Percentiles rank a stretch among this genome's conserved stretches.
Evolutionary conservation across 306 rosid genomes (phyloP).

Genomic region (Prinsepia uniflora): DNA sequence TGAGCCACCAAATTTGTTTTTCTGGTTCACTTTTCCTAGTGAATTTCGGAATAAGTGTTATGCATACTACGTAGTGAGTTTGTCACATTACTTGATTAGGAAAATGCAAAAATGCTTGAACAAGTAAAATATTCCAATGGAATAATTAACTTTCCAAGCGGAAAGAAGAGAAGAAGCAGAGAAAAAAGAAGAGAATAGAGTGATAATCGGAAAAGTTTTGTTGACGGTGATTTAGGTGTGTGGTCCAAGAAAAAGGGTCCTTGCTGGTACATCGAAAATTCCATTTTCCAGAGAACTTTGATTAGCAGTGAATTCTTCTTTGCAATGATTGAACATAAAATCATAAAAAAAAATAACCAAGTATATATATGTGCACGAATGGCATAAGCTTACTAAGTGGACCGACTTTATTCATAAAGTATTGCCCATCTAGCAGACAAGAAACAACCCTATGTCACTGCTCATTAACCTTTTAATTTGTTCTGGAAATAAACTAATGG

Average conservation of each 20-base stretch:
- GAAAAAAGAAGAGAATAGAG: neutral
- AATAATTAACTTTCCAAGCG: conserved; percentile 21
- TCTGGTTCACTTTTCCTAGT: no score
- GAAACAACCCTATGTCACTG: conserved; percentile 23
- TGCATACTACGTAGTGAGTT: no score
- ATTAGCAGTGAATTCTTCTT: conserved; percentile 1
- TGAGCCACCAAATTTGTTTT: no score
- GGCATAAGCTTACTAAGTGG: conserved; percentile 34
- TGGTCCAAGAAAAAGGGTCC: conserved; percentile 29
- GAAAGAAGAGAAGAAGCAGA: neutral
- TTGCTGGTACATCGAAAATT: conserved; percentile 41
- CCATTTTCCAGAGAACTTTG: conserved; percentile 17
- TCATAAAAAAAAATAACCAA: neutral
- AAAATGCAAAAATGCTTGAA: no score
- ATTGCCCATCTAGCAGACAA: conserved; percentile 56
- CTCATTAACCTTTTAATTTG: conserved; percentile 32
- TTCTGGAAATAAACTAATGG: conserved; percentile 9
- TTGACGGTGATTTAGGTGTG: conserved; percentile 27
- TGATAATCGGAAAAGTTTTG: conserved; percentile 14
- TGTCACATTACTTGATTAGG: no score
- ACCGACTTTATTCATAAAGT: conserved; percentile 19
- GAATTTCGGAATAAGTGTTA: no score
- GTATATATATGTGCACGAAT: conserved; percentile 37
- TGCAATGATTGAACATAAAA: conserved; percentile 14
- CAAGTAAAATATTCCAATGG: neutral